Percentiles rank a stretch among this genome's conserved stretches.
phyloP scores from a whole-genome alignment of 2,329 filamentous ascomycete genomes.

The Leptographium flavum region DNA sequence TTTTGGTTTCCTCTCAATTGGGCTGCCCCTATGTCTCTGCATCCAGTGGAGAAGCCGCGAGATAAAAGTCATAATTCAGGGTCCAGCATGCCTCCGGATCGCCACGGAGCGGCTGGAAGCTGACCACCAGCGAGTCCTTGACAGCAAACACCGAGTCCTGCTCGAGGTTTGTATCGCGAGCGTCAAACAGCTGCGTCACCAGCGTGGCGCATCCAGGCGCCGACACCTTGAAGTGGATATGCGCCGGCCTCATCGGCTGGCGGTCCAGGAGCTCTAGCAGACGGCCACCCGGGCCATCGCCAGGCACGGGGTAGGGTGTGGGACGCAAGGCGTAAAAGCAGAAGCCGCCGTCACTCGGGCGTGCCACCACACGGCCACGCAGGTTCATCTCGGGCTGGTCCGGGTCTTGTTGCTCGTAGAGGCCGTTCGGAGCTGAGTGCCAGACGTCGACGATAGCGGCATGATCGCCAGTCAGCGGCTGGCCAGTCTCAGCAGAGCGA shows the following conservation, averaged over 20 bases:
- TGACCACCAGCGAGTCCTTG: conserved; percentile 18
- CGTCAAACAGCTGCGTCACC: conserved; percentile 52
- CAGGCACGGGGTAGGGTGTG: conserved; percentile 34
- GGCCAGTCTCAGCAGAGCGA: conserved; percentile 36
- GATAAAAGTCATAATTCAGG: not conserved
- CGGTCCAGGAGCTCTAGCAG: conserved; percentile 20
- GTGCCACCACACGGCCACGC: conserved; percentile 56
- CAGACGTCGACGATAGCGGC: conserved; percentile 48
- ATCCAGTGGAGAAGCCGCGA: not conserved
- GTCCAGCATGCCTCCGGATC: not conserved
- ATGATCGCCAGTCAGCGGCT: conserved; percentile 32
- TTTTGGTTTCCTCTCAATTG: not conserved
- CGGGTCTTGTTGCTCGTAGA: conserved; percentile 19
- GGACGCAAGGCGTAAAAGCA: conserved; percentile 46
- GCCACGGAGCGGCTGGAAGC: conserved; percentile 12
- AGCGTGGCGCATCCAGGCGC: conserved; percentile 44
- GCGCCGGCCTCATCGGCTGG: conserved; percentile 21
- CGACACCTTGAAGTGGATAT: conserved; percentile 26
- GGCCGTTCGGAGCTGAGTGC: conserved; percentile 45
- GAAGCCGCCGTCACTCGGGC: conserved; percentile 47
- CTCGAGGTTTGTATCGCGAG: conserved; percentile 28
- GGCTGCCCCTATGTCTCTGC: not conserved
- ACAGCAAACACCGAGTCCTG: conserved; percentile 22
- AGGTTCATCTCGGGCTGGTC: conserved; percentile 60
- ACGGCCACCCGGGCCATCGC: conserved; percentile 21